phyloP scores from a whole-genome alignment of 2,329 filamentous ascomycete species.

The Fusarium coicis region DNA sequence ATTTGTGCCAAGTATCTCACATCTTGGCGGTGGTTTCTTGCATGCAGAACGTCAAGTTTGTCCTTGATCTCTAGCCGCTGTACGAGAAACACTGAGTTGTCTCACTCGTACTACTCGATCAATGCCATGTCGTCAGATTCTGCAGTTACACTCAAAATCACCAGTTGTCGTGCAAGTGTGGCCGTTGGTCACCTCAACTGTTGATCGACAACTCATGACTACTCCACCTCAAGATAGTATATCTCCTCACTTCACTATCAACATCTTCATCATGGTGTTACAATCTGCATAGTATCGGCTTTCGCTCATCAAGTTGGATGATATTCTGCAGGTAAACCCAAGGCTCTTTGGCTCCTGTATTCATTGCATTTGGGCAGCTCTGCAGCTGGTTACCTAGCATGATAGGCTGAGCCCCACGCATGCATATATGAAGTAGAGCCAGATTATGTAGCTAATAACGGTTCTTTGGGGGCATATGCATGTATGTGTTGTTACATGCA shows the following conservation, averaged over 20 bases:
- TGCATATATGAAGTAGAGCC: constrained; percentile 13
- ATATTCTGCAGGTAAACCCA: constrained; percentile 15
- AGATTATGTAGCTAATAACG: not conserved
- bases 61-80: not conserved
- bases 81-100: not conserved
- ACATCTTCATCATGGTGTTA: not conserved
- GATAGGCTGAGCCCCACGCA: not conserved
- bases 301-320: not conserved
- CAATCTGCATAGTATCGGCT: not conserved
- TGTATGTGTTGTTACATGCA: constrained; percentile 18
- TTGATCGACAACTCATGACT: not conserved
- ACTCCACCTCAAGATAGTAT: not conserved
- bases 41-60: not conserved
- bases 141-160: not conserved
- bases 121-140: not conserved
- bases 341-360: not conserved
- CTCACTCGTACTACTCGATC: not conserved
- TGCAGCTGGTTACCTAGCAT: constrained; percentile 17
- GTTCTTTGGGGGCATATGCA: constrained; percentile 11
- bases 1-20: not conserved
- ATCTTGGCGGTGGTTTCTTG: not conserved
- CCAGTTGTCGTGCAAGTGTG: not conserved
- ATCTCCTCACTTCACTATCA: not conserved
- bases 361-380: constrained; percentile 15
- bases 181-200: not conserved